phyloP scores from a whole-genome alignment of 768 basidiomycete genomes.

The Tricholoma bakamatsutake region DNA sequence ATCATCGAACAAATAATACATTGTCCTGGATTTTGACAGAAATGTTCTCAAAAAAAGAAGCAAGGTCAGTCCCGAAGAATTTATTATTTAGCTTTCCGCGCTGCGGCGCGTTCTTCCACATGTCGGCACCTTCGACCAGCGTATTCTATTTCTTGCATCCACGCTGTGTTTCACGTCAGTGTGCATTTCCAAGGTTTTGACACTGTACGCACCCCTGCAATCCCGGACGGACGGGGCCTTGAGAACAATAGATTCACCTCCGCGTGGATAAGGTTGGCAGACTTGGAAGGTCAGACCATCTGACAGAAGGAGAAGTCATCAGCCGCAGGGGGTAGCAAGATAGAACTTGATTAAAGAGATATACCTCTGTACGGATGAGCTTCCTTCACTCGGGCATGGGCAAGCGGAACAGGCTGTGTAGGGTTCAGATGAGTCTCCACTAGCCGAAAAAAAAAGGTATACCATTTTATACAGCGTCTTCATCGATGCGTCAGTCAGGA shows the following conservation, averaged over 20 bases:
- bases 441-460: conserved; percentile 14
- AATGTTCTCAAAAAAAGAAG: no score
- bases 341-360: conserved; percentile 8
- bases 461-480: conserved; percentile 83
- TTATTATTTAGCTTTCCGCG: conserved; percentile 11
- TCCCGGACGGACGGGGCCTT: conserved; percentile 22
- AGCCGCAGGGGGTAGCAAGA: neutral
- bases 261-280: conserved; percentile 60
- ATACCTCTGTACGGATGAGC: conserved; percentile 45
- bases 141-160: conserved; percentile 26
- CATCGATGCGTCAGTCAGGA: conserved; percentile 70
- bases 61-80: no score
- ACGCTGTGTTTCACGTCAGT: conserved; percentile 14
- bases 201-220: conserved; percentile 10
- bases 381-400: conserved; percentile 56
- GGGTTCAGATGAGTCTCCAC: conserved; percentile 1
- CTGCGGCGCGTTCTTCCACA: conserved; percentile 25
- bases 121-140: conserved; percentile 31
- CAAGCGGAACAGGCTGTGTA: conserved; percentile 65
- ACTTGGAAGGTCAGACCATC: conserved; percentile 70
- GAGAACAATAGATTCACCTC: conserved; percentile 63
- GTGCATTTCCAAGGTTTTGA: neutral
- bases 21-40: no score
- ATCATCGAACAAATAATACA: no score
- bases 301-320: conserved; percentile 18